Evolutionary conservation across 2,329 filamentous ascomycete species (phyloP).

Genomic region (Mycosphaerella sp.): DNA sequence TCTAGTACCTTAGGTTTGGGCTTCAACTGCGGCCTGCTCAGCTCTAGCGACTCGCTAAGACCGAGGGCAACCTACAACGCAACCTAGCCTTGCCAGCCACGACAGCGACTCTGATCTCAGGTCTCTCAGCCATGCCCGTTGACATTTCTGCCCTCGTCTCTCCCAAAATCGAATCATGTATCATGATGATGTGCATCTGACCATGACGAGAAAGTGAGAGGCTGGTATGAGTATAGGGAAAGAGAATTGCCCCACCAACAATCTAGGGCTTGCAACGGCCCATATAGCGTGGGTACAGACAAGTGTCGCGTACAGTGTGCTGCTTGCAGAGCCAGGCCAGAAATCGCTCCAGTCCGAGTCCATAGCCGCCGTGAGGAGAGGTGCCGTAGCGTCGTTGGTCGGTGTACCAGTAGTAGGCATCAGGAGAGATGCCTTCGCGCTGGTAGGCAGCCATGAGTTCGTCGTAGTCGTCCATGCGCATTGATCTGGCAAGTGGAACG

Average conservation of each 20-base stretch:
- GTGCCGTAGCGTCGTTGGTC: constrained; percentile 74
- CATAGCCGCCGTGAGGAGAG: constrained; percentile 87
- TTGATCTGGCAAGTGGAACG: constrained; percentile 60
- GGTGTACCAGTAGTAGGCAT: constrained; percentile 96
- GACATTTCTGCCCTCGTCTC: not conserved
- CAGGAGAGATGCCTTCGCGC: constrained; percentile 75
- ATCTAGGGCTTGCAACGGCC: constrained; percentile 66
- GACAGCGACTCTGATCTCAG: not conserved
- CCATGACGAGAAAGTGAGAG: too few species aligned
- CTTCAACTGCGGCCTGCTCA: too few species aligned
- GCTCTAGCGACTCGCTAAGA: too few species aligned
- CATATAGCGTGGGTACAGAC: constrained; percentile 75
- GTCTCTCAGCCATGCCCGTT: not conserved
- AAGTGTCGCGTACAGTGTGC: constrained; percentile 61
- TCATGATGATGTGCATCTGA: too few species aligned
- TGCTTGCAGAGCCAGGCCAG: constrained; percentile 61
- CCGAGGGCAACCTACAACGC: not conserved
- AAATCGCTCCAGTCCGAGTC: constrained; percentile 81
- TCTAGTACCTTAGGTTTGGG: too few species aligned
- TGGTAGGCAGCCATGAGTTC: constrained; percentile 85
- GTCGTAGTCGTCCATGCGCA: constrained; percentile 90
- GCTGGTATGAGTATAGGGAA: not conserved
- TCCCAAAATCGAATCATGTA: too few species aligned
- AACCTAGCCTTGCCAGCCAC: not conserved
- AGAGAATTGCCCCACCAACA: not conserved